Percentiles rank a stretch among this genome's conserved stretches.
Conservation (phyloP, 306 rosid genomes). For the Pueraria montana region DNA sequence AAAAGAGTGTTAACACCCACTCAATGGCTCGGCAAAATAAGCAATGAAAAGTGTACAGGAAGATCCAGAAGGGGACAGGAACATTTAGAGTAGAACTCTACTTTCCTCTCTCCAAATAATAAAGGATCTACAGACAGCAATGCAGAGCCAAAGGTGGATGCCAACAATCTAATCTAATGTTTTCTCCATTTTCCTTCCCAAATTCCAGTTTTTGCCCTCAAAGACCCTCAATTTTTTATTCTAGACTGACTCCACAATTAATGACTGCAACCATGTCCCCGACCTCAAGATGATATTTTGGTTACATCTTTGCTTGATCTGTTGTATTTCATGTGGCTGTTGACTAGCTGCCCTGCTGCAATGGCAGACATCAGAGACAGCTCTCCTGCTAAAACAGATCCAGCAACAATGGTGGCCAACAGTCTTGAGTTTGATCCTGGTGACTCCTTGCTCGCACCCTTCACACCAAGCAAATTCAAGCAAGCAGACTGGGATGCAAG, state of each 20-base stretch:
- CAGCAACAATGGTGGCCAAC: slow-evolving; percentile 74
- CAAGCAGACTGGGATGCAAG: slow-evolving; percentile 90
- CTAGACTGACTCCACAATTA: slow-evolving; percentile 38
- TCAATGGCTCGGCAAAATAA: slow-evolving; percentile 29
- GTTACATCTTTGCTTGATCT: slow-evolving; percentile 67
- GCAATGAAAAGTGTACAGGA: slow-evolving; percentile 37
- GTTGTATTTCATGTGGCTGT: slow-evolving; percentile 87
- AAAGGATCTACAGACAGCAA: slow-evolving; percentile 43
- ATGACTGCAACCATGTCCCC: slow-evolving; percentile 27
- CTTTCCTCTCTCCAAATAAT: slow-evolving; percentile 43
- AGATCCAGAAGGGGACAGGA: slow-evolving; percentile 31
- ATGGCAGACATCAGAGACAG: slow-evolving; percentile 81
- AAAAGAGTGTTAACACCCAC: slow-evolving; percentile 45
- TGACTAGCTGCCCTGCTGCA: slow-evolving; percentile 80
- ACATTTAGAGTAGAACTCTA: slow-evolving; percentile 12
- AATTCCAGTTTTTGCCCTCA: background rate
- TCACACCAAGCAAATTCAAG: slow-evolving; percentile 80
- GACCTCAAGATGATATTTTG: slow-evolving; percentile 40
- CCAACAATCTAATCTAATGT: slow-evolving; percentile 32
- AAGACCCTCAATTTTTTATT: slow-evolving; percentile 33
- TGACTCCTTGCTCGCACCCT: slow-evolving; percentile 76
- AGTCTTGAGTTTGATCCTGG: slow-evolving; percentile 79
- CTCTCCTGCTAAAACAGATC: slow-evolving; percentile 81
- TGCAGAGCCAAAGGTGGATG: slow-evolving; percentile 37
- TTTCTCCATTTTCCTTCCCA: slow-evolving; percentile 33